Conservation (phyloP, 768 basidiomycete species). For the Macrolepiota dolichaula region DNA sequence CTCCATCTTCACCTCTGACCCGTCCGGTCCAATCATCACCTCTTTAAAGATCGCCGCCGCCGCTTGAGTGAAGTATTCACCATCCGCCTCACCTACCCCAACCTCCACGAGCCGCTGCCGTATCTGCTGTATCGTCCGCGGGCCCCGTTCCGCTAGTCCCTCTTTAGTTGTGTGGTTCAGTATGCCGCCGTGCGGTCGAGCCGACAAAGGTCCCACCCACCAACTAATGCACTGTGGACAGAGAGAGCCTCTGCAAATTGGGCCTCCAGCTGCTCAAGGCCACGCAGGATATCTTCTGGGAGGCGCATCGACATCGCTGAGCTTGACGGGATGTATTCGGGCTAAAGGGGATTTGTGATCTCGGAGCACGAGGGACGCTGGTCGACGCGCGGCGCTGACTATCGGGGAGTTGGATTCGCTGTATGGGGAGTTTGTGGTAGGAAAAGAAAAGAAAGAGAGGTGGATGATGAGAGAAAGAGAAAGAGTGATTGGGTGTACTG, state of each 20-base stretch:
- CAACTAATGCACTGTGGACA: conserved; percentile 8
- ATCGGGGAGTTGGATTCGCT: background rate
- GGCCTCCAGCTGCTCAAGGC: conserved; percentile 8
- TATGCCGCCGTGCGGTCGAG: background rate
- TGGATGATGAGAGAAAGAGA: conserved; percentile 4
- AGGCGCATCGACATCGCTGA: conserved; percentile 4
- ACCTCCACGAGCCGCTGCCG: conserved; percentile 4
- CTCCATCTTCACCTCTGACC: conserved; percentile 9
- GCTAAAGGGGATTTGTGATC: background rate
- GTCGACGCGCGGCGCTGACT: background rate
- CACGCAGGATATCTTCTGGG: conserved; percentile 7
- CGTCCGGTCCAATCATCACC: conserved; percentile 5
- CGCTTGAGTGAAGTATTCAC: conserved; percentile 5
- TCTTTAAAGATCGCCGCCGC: conserved; percentile 10
- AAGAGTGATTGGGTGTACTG: conserved; percentile 2
- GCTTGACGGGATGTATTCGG: background rate
- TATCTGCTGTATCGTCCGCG: conserved; percentile 6
- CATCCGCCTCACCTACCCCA: background rate
- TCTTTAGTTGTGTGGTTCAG: background rate
- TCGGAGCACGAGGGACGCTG: background rate
- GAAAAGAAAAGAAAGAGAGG: background rate
- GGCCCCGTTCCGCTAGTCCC: conserved; percentile 8
- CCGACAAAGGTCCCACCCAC: conserved; percentile 3
- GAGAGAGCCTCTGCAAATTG: conserved; percentile 12
- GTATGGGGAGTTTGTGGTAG: background rate